Base-by-base conservation (phyloP, 192 early-diverging fungal species). In the Backusella australiensis region DNA sequence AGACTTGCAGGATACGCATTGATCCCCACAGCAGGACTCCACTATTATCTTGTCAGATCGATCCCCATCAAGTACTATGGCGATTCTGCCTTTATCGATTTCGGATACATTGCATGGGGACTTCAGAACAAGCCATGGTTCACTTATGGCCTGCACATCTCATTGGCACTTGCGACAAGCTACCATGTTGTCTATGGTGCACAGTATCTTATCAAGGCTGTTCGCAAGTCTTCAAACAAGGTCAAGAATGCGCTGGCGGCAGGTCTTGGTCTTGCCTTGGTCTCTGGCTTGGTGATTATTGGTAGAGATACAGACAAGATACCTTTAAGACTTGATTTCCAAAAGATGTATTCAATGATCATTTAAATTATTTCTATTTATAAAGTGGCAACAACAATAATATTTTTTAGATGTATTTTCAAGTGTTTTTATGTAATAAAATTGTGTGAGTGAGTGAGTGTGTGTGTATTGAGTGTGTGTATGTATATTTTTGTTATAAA, bases 21-120 rank as follows among this genome's bases (percentile, higher is more conserved):
- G 26, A 65, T 82, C n/a, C 81, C 81, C 8, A 42, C 78, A 2
- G 59, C 69, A n/a, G 34, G 49, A 32, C 38, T 72, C 6, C 81
- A 82, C 34, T 75, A 78, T 26, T 70, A 53, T 29, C 49, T 78
- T 11, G 56, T 70, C 0, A 77, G 81, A 15, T 32, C 19, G 6
- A 34, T 78, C 1, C 81, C 81, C 8, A 67, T 44, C 15, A n/a
- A 65, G 9, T 49, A 69, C 29, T 76, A 78, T 71, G 81, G 81
- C 3, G 81, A 82, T 21, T 76, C 74, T 1, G 70, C 81, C 1
- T 82, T 82, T 53, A 73, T 82, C 14, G 81, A 82, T 53, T 78
- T 78, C 63, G 66, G 63, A 1, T 69, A 75, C 35, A 52, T 82
- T 38, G 69, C 77, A 7, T 78, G 77, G 67, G 70, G 77, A 35